These are phyloP conservation scores for Lycium barbarum DNA, from an alignment of 257 asterid genomes.

Conservation along the genomic window DNA sequence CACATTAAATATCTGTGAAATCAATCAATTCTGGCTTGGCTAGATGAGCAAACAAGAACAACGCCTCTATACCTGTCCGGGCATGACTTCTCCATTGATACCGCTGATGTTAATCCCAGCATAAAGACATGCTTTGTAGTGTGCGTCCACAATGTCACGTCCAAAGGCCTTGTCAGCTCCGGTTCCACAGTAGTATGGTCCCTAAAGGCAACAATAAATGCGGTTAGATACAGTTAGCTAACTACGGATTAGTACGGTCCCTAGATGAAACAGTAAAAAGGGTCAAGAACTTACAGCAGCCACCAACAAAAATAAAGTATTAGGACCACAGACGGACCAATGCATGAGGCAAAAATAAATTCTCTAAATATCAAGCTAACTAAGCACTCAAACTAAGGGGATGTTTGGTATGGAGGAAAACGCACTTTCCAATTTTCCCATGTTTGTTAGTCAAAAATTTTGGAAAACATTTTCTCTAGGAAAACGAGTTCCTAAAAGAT, in stretches of 20 bases:
- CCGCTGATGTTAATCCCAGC: slow-evolving; percentile 92
- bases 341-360: too few species aligned
- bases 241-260: not conserved
- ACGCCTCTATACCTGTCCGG: slow-evolving; percentile 68
- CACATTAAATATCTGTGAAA: not conserved
- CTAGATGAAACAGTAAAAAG: not conserved
- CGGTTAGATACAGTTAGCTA: not conserved
- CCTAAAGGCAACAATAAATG: slow-evolving; percentile 46
- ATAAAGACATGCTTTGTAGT: slow-evolving; percentile 81
- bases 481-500: too few species aligned
- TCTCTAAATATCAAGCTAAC: too few species aligned
- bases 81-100: slow-evolving; percentile 94
- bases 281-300: not conserved
- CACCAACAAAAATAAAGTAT: not conserved
- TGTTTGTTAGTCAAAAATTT: too few species aligned
- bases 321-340: not conserved
- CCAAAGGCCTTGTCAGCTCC: slow-evolving; percentile 97
- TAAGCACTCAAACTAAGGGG: too few species aligned
- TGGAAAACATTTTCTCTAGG: too few species aligned
- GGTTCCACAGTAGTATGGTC: slow-evolving; percentile 85
- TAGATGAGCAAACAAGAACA: not conserved
- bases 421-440: too few species aligned
- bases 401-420: too few species aligned
- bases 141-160: slow-evolving; percentile 84
- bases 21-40: not conserved